These are phyloP conservation scores for Solanum hybrid DNA, from an alignment of 305 asterid species.

Conservation along the genomic window DNA sequence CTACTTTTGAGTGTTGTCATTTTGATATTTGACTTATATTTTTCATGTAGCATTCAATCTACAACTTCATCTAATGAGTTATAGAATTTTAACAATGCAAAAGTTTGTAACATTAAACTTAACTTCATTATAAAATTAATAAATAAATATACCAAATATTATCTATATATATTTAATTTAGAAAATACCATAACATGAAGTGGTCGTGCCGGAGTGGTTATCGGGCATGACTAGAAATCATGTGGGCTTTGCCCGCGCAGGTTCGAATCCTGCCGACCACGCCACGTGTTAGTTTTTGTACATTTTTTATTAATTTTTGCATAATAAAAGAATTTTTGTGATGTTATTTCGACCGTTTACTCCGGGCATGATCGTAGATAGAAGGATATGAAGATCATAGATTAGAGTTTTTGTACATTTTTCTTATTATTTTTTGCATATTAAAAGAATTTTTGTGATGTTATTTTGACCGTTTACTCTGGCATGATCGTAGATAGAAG, in stretches of 20 bases:
- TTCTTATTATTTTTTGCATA: too few relatives aligned
- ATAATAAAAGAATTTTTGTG: not conserved
- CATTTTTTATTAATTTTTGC: not conserved
- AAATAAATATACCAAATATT: not conserved
- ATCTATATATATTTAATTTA: not conserved
- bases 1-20: not conserved
- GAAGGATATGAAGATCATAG: too few relatives aligned
- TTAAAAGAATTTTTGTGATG: too few relatives aligned
- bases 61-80: not conserved
- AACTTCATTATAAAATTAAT: not conserved
- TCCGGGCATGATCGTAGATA: not conserved
- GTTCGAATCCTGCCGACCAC: constrained; percentile 97
- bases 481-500: not conserved
- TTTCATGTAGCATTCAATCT: not conserved
- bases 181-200: not conserved
- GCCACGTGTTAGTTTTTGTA: too few relatives aligned
- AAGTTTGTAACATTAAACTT: not conserved
- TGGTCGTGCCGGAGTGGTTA: constrained; percentile 99
- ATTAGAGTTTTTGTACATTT: too few relatives aligned
- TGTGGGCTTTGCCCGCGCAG: constrained; percentile 99
- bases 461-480: too few relatives aligned
- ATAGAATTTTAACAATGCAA: not conserved
- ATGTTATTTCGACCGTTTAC: not conserved
- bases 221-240: constrained; percentile 99
- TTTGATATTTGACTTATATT: not conserved